Conservation (phyloP, 352 stramenopile species). For the Paralagenidium karlingii region DNA sequence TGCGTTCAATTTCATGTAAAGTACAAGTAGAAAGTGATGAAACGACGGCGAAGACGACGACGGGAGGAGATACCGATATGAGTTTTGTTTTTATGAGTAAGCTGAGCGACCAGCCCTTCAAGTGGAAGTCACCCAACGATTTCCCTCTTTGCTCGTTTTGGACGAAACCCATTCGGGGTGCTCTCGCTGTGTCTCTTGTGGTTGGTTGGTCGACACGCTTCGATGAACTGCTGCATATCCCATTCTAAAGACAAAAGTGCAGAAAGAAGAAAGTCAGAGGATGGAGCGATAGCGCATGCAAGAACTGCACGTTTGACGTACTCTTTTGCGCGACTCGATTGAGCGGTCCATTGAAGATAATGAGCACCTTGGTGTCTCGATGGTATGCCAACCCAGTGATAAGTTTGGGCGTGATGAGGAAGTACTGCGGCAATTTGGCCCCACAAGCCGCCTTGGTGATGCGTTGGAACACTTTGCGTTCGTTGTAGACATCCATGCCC, state of each 20-base stretch:
- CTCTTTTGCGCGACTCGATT: constrained; percentile 69
- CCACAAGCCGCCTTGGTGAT: constrained; percentile 82
- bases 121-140: not conserved
- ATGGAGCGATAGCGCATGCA: constrained; percentile 51
- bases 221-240: not conserved
- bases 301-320: too few relatives aligned
- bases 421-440: constrained; percentile 80
- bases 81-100: not conserved
- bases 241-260: not conserved
- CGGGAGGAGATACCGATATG: not conserved
- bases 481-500: constrained; percentile 86
- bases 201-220: constrained; percentile 1
- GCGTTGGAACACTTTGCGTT: constrained; percentile 81
- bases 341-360: constrained; percentile 79
- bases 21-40: too few relatives aligned
- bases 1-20: too few relatives aligned
- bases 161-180: not conserved
- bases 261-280: constrained; percentile 2
- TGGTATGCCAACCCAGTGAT: constrained; percentile 78
- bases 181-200: not conserved
- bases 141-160: not conserved
- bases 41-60: too few relatives aligned
- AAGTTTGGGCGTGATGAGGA: constrained; percentile 83
- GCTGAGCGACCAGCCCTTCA: not conserved
- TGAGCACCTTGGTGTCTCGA: constrained; percentile 77